phyloP scores from a whole-genome alignment of 2,329 filamentous ascomycete genomes.

The Fusarium tjaetaba region DNA sequence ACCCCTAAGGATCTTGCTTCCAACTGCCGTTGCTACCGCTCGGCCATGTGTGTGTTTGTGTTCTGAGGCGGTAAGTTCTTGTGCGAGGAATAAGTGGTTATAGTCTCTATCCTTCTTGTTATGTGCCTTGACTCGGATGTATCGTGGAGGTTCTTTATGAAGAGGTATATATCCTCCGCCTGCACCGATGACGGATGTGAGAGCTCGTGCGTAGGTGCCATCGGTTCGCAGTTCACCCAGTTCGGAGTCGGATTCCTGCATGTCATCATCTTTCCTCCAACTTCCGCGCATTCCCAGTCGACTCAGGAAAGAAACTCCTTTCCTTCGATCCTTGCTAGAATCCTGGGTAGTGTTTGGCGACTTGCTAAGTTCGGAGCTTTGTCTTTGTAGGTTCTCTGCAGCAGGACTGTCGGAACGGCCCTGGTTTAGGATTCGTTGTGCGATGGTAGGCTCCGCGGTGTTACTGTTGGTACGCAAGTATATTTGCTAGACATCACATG shows the following conservation, averaged over 20 bases:
- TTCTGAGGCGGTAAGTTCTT: conserved; percentile 80
- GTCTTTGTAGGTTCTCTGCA: conserved; percentile 52
- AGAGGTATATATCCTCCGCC: conserved; percentile 80
- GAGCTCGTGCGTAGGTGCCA: conserved; percentile 84
- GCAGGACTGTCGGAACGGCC: conserved; percentile 63
- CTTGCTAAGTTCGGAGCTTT: conserved; percentile 56
- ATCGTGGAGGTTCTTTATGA: conserved; percentile 88
- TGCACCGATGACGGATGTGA: conserved; percentile 77
- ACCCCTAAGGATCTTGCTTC: conserved; percentile 54
- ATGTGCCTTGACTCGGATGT: conserved; percentile 84
- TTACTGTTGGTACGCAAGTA: conserved; percentile 52
- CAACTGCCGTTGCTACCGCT: conserved; percentile 50
- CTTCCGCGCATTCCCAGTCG: conserved; percentile 76
- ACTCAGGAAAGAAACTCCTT: conserved; percentile 89
- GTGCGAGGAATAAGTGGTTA: conserved; percentile 87
- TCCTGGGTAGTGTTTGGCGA: conserved; percentile 54
- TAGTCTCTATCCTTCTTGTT: conserved; percentile 87
- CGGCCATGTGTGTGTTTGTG: conserved; percentile 44
- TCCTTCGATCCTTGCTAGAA: conserved; percentile 72
- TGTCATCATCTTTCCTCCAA: conserved; percentile 76
- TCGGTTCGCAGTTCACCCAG: conserved; percentile 74
- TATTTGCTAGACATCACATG: conserved; percentile 48
- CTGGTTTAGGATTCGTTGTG: conserved; percentile 63
- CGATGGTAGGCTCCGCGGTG: conserved; percentile 56
- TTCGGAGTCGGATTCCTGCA: conserved; percentile 75